Evolutionary conservation across 805 yeast species (phyloP), one percentile per base, ranked within the genome.

Genomic region (Ogataea wickerhamii): DNA sequence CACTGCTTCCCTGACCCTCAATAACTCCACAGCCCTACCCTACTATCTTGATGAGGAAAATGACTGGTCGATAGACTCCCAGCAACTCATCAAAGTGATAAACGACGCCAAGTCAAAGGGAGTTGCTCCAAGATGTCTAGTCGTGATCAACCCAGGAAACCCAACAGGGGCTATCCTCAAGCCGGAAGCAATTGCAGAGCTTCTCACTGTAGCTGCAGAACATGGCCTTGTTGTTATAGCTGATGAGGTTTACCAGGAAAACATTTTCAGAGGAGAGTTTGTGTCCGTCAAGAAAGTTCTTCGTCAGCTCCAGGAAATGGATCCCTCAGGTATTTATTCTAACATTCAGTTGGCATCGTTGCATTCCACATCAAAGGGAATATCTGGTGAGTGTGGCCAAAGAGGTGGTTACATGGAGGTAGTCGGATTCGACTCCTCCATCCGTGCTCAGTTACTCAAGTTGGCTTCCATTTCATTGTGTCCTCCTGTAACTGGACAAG

Each of bases 401-500:
- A 80, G 99, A 66, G 99, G 98, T 53, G 99, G 99, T 5, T 93
- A 89, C 70, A 85, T 93, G 93, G 99, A 93, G 64, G 66, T 89
- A 6, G 74, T 82, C 8, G 96, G 96, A 1, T 85, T 93, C 64
- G 67, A 73, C 11, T 70, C 69, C 3, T 88, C 82, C 31, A 81
- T 89, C 13, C 66, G 71, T 51, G 84, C 77, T 21, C 74, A 85
- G 38, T 71, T 93, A 37, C 71, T 83, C 62, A 93, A 93, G 66
- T 68, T 94, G 51, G 94, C 95, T 13, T 84, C 95, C 10, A 88
- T 93, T 49, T 82, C 93, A 21, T 71, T 93, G 39, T 93, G 98
- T 61, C 91, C 98, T 0, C 96, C 87, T 1, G 96, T 91, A 29
- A 74, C 91, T 2, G 98, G 98, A 35, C 99, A 93, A 68, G 91